phyloP scores from a whole-genome alignment of 1,284 basidiomycete genomes.

The Erythrobasidium hasegawianum region DNA sequence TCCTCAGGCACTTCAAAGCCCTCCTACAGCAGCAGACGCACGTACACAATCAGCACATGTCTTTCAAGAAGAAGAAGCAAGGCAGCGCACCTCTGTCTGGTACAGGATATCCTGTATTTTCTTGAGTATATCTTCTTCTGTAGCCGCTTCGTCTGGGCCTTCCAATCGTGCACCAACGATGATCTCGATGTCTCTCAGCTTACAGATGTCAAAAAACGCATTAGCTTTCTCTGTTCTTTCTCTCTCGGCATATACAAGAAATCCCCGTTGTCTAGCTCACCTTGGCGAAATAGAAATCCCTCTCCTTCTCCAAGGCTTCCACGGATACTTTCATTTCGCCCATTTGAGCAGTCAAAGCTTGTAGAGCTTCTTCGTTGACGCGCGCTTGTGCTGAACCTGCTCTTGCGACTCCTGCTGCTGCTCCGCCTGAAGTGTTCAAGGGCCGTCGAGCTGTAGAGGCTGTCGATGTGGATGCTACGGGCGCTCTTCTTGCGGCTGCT shows the following conservation, averaged over 20 bases:
- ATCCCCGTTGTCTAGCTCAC: no score
- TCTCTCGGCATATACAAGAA: no score
- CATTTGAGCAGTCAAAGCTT: constrained; percentile 69
- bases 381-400: constrained; percentile 7
- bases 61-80: background rate
- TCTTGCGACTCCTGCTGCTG: background rate
- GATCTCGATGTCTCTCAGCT: constrained; percentile 94
- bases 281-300: constrained; percentile 97
- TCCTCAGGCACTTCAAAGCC: constrained; percentile 67
- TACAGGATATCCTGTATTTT: constrained; percentile 93
- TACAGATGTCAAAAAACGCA: no score
- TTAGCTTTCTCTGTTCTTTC: no score
- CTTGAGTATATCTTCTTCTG: constrained; percentile 66
- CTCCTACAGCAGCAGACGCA: constrained; percentile 50
- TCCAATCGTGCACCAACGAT: constrained; percentile 58
- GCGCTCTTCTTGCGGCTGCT: constrained; percentile 7
- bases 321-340: constrained; percentile 76
- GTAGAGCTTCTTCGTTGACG: constrained; percentile 51
- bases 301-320: constrained; percentile 50
- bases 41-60: background rate
- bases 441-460: background rate
- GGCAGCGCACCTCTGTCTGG: constrained; percentile 59
- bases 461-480: constrained; percentile 24
- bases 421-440: constrained; percentile 2
- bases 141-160: constrained; percentile 43